These are phyloP conservation scores for Claviceps humidiphila DNA, from an alignment of 2,329 filamentous ascomycete genomes.

Conservation along the genomic window DNA sequence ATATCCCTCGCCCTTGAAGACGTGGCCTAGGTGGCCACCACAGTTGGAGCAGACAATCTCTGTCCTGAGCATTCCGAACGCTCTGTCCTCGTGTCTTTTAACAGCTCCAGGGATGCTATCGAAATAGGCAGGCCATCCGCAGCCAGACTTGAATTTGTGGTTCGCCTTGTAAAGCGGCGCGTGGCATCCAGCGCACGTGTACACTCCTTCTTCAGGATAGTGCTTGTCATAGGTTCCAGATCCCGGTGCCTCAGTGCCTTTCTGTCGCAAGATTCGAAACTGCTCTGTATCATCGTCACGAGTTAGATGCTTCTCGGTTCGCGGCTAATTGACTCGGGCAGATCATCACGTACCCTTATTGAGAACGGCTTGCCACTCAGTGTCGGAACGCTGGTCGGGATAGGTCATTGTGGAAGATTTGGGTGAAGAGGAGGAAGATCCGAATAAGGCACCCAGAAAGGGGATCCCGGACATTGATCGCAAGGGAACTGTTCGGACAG, in stretches of 20 bases:
- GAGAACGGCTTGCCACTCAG: constrained; percentile 83
- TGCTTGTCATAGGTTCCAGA: constrained; percentile 83
- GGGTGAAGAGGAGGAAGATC: constrained; percentile 41
- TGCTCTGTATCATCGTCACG: constrained; percentile 50
- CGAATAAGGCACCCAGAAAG: constrained; percentile 65
- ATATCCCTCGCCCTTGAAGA: constrained; percentile 84
- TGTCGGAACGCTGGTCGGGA: constrained; percentile 65
- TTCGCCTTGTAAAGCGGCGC: constrained; percentile 82
- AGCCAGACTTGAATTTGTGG: constrained; percentile 93
- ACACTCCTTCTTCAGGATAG: constrained; percentile 60
- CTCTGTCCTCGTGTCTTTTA: constrained; percentile 61
- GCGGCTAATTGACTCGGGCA: neutral
- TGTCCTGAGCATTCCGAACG: constrained; percentile 70
- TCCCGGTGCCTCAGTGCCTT: constrained; percentile 75
- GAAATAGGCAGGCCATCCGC: constrained; percentile 97
- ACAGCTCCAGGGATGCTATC: constrained; percentile 89
- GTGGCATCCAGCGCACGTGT: constrained; percentile 75
- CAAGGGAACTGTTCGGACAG: constrained; percentile 16
- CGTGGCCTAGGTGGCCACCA: constrained; percentile 86
- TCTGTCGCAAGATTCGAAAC: constrained; percentile 83
- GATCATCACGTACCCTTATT: constrained; percentile 33
- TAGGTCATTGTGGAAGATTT: constrained; percentile 51
- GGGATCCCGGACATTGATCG: constrained; percentile 65
- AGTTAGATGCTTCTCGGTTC: constrained; percentile 4
- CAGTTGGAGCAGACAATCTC: constrained; percentile 95